A percentile compares a stretch with the other conserved stretches of the same genome.
Conservation (phyloP, 2,329 filamentous ascomycete species). For the Colletotrichum cuscutae region DNA sequence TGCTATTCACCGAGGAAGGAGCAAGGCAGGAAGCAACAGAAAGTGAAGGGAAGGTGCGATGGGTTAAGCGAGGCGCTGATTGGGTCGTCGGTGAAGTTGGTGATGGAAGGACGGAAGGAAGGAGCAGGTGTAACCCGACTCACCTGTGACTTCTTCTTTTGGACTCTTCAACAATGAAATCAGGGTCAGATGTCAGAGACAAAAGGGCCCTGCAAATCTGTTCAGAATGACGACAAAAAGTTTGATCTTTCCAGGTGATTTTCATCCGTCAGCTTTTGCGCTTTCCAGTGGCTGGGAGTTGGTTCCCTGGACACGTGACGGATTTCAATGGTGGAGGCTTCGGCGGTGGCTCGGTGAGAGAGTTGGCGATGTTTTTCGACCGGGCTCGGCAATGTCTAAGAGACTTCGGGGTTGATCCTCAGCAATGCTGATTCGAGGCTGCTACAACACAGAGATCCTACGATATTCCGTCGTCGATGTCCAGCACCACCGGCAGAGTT, state of each 20-base stretch:
- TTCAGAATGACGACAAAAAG: background rate
- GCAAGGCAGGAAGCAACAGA: background rate
- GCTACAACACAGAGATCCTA: background rate
- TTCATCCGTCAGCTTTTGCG: background rate
- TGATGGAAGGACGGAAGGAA: conserved; percentile 10
- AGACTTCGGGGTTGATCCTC: background rate
- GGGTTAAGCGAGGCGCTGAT: conserved; percentile 8
- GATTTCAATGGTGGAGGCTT: background rate
- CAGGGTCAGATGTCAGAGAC: background rate
- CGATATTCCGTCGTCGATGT: conserved; percentile 1
- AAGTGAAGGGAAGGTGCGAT: conserved; percentile 1
- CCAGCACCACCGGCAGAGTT: conserved; percentile 14
- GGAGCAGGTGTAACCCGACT: conserved; percentile 9
- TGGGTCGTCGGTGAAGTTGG: conserved; percentile 14
- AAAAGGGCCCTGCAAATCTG: background rate
- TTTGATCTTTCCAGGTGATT: background rate
- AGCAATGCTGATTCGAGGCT: background rate
- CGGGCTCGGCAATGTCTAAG: background rate
- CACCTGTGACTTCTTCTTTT: conserved; percentile 9
- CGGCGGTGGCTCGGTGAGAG: background rate
- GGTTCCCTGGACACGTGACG: background rate
- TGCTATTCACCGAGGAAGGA: background rate
- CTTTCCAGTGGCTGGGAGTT: background rate
- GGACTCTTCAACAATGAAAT: background rate
- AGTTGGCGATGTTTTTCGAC: background rate